phyloP scores from a whole-genome alignment of 2,329 filamentous ascomycete genomes.

The Beauveria sp. region DNA sequence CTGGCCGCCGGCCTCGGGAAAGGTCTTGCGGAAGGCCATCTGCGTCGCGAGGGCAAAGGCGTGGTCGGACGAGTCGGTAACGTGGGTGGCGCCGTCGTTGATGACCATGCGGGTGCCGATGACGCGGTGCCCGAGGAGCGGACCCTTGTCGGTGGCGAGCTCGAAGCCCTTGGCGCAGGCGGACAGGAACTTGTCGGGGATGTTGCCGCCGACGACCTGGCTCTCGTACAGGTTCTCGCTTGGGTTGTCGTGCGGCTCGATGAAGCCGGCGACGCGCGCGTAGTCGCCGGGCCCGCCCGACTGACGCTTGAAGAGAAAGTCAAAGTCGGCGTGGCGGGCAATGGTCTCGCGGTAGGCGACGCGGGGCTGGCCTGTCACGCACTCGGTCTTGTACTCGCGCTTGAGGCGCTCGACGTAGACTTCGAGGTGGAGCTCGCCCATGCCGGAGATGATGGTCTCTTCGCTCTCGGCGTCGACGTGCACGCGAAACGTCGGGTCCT shows the following conservation, averaged over 20 bases:
- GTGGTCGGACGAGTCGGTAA: constrained; percentile 95
- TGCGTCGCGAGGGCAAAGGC: constrained; percentile 92
- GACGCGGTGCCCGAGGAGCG: constrained; percentile 86
- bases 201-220: constrained; percentile 79
- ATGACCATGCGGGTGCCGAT: constrained; percentile 86
- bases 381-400: constrained; percentile 94
- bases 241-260: constrained; percentile 73
- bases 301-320: constrained; percentile 92
- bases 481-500: constrained; percentile 95
- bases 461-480: constrained; percentile 87
- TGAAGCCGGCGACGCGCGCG: constrained; percentile 82
- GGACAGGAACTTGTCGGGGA: constrained; percentile 90
- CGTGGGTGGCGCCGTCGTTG: constrained; percentile 93
- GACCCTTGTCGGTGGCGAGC: constrained; percentile 73
- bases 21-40: constrained; percentile 93
- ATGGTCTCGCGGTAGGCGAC: constrained; percentile 97
- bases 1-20: constrained; percentile 69
- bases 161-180: constrained; percentile 96
- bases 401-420: constrained; percentile 97
- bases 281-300: constrained; percentile 93
- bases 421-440: constrained; percentile 95
- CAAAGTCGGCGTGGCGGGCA: constrained; percentile 70
- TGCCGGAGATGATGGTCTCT: constrained; percentile 96
- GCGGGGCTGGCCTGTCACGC: constrained; percentile 89
- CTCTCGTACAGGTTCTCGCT: constrained; percentile 78